Percentiles rank a stretch among this genome's conserved stretches.
phyloP scores from a whole-genome alignment of 129 eudicot species.

The Saussurea involucrata region DNA sequence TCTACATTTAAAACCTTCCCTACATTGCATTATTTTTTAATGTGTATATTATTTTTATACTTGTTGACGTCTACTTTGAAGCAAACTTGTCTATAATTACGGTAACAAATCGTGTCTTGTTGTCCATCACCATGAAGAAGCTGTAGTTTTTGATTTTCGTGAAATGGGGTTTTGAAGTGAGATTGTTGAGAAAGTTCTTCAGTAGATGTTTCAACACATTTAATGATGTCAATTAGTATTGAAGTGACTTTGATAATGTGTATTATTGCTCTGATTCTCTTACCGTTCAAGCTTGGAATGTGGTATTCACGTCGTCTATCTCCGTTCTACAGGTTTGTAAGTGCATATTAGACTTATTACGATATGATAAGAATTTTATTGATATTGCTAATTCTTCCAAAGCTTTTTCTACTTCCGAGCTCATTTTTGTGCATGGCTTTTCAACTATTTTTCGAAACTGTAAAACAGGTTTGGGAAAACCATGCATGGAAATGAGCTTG shows the following conservation, averaged over 20 bases:
- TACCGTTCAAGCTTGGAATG: conserved; percentile 20
- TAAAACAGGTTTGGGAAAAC: conserved; percentile 9
- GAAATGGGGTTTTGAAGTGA: too few relatives aligned
- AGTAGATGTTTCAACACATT: conserved; percentile 42
- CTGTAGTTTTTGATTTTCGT: conserved; percentile 11
- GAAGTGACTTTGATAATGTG: conserved; percentile 36
- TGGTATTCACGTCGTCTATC: conserved; percentile 29
- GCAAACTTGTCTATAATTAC: neutral
- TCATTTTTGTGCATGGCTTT: conserved; percentile 48
- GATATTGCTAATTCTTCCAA: conserved; percentile 50
- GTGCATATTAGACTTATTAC: conserved; percentile 28
- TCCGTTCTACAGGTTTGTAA: too few relatives aligned
- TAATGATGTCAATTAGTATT: conserved; percentile 35
- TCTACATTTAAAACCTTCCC: too few relatives aligned
- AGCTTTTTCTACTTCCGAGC: conserved; percentile 43
- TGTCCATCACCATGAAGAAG: conserved; percentile 22
- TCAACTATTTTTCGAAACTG: neutral
- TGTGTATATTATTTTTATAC: neutral
- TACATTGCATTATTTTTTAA: too few relatives aligned
- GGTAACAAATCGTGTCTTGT: neutral
- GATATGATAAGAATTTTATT: conserved; percentile 21
- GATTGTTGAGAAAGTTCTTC: conserved; percentile 30
- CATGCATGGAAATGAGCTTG: conserved; percentile 44
- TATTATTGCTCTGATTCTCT: conserved; percentile 28
- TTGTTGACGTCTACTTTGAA: too few relatives aligned